phyloP scores from a whole-genome alignment of 73 alveolate species.

The Loxodes magnus region DNA sequence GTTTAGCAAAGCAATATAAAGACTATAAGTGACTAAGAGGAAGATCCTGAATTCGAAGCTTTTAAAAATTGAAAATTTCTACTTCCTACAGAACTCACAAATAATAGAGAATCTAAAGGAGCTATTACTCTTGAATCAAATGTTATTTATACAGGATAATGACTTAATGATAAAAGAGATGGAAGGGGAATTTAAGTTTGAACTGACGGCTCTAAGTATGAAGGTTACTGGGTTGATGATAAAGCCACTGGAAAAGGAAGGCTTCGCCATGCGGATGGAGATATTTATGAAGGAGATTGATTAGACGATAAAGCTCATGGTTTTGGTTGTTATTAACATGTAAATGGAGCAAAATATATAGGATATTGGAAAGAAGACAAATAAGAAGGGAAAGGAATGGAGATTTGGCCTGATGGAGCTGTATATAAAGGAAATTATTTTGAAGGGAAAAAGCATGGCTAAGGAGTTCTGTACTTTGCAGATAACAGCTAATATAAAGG shows the following conservation, averaged over 20 bases:
- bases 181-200: constrained; percentile 36
- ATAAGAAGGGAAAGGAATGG: constrained; percentile 43
- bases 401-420: constrained; percentile 51
- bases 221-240: constrained; percentile 40
- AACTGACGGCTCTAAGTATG: constrained; percentile 41
- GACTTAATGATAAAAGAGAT: constrained; percentile 55
- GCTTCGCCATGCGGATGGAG: constrained; percentile 67
- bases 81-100: too few relatives aligned
- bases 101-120: too few relatives aligned
- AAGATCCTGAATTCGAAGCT: too few relatives aligned
- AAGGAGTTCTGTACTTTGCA: constrained; percentile 41
- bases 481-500: constrained; percentile 61
- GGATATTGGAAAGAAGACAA: constrained; percentile 55
- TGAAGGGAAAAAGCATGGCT: constrained; percentile 65
- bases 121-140: too few relatives aligned
- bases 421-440: constrained; percentile 52
- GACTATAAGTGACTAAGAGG: too few relatives aligned
- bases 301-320: constrained; percentile 71
- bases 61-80: too few relatives aligned
- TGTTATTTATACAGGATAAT: constrained; percentile 71
- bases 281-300: constrained; percentile 78
- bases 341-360: constrained; percentile 54
- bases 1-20: too few relatives aligned
- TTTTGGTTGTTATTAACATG: constrained; percentile 42
- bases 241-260: constrained; percentile 62